These are phyloP conservation scores for Plenodomus biglobosus DNA, from an alignment of 2,329 filamentous ascomycete genomes.

Conservation along the genomic window DNA sequence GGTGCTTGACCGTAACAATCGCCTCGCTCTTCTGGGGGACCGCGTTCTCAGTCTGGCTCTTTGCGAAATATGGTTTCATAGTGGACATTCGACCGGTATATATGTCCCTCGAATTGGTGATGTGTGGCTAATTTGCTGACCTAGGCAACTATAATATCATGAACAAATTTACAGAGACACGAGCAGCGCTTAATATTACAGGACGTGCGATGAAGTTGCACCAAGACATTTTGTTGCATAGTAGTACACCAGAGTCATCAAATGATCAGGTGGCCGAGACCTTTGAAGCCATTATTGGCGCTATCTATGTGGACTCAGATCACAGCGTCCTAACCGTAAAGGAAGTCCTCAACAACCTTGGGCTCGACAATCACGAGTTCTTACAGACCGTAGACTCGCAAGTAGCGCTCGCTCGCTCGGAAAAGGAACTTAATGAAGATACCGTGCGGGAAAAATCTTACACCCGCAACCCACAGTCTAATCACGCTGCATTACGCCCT, in stretches of 20 bases:
- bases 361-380: constrained; percentile 11
- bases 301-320: constrained; percentile 24
- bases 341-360: constrained; percentile 8
- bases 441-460: not conserved
- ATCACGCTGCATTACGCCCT: not conserved
- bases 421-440: no score
- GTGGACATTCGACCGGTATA: constrained; percentile 11
- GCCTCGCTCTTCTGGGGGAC: constrained; percentile 28
- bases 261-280: constrained; percentile 17
- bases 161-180: constrained; percentile 2
- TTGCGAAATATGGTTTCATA: constrained; percentile 21
- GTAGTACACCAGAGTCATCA: no score
- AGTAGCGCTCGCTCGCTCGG: not conserved
- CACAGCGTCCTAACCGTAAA: constrained; percentile 9
- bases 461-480: not conserved
- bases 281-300: constrained; percentile 27
- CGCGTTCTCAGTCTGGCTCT: constrained; percentile 15
- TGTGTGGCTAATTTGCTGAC: not conserved
- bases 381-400: constrained; percentile 4
- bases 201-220: constrained; percentile 1
- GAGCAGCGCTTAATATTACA: constrained; percentile 5
- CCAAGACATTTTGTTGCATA: not conserved
- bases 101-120: not conserved
- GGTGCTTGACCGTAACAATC: constrained; percentile 15
- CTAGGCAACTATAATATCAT: constrained; percentile 10